Base-by-base conservation (phyloP, 176 grass and related monocot genomes). In the Chrysopogon serrulatus region DNA sequence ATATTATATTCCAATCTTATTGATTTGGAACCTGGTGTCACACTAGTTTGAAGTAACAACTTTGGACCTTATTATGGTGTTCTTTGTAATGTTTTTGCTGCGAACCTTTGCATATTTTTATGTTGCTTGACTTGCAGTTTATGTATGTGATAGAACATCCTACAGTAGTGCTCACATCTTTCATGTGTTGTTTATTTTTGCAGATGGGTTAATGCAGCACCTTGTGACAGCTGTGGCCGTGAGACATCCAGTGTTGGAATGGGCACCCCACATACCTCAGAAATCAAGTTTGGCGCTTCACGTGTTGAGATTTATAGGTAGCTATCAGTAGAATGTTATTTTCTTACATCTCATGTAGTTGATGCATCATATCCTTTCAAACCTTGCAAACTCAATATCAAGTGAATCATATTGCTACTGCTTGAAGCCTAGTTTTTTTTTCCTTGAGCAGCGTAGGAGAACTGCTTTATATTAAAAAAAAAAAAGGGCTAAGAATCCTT, bases 251-350 rank as follows among this genome's bases (percentile, higher is more conserved):
- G 65, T 57, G 54, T 84, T 90, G 91, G 89, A 87, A 99, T 95
- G 96, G 96, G 86, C 19, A 82, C 61, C 42, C 73, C 93, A 56
- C 85, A 89, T 82, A 83, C 83, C 72, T 94, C 89, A 36, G 96
- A 99, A 87, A 91, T 92, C 37, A 45, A 96, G 86, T 99, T 96
- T 86, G 91, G 93, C 47, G 87, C 54, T 61, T 87, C 65, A 57
- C 87, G 91, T 90, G 89, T 99, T 74, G 93, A 99, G 85, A 33
- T 96, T 79, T 99, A 96, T 87, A 99, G 96, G 96, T 99, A 94
- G 21, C 39, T 61, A 56, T 73, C 49, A 78, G 13, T 72, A 76
- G 30, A 47, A 68, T 79, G 48, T 74, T 74, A 48, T 80, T 68
- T 54, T 21, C 74, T 65, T 79, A 17, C 23, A 54, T 90, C 65